Evolutionary conservation across 805 yeast species (phyloP).

Genomic region (Tetrapisispora taiwanensis): DNA sequence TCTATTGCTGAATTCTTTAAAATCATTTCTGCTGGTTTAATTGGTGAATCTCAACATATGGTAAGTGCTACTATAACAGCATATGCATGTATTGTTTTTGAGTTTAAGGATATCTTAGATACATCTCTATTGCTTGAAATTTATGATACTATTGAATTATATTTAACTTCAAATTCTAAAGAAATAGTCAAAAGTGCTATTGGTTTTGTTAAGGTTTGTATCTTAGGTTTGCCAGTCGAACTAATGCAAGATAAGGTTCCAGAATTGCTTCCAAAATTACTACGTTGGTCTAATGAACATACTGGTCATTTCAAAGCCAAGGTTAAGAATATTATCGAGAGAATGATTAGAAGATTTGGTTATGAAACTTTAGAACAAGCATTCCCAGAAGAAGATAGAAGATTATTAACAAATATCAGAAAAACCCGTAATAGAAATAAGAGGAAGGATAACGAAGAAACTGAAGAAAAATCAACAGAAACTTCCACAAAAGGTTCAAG

Average conservation of each 20-base stretch:
- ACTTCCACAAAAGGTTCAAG: slow-evolving; percentile 32
- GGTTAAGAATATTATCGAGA: slow-evolving; percentile 86
- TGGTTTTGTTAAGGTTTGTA: slow-evolving; percentile 88
- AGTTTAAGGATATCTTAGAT: slow-evolving; percentile 61
- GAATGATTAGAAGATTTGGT: slow-evolving; percentile 86
- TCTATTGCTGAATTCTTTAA: slow-evolving; percentile 75
- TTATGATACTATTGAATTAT: slow-evolving; percentile 77
- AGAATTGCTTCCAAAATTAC: slow-evolving; percentile 56
- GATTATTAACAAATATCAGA: slow-evolving; percentile 73
- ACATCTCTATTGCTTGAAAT: slow-evolving; percentile 58
- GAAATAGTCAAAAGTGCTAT: slow-evolving; percentile 92
- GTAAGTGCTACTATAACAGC: slow-evolving; percentile 94
- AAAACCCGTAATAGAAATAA: slow-evolving; percentile 78
- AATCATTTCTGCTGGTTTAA: slow-evolving; percentile 92
- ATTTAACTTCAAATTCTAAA: slow-evolving; percentile 79
- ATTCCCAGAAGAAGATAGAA: slow-evolving; percentile 86
- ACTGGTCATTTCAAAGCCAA: slow-evolving; percentile 89
- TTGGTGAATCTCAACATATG: slow-evolving; percentile 91
- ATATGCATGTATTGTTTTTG: slow-evolving; percentile 74
- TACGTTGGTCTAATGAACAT: slow-evolving; percentile 93
- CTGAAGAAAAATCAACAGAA: slow-evolving; percentile 10
- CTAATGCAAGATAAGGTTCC: slow-evolving; percentile 56
- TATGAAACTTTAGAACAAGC: slow-evolving; percentile 66
- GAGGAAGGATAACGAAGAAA: slow-evolving; percentile 44
- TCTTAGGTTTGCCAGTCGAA: slow-evolving; percentile 72